These are phyloP conservation scores for Misopates orontium DNA, from an alignment of 257 asterid genomes.

Conservation along the genomic window DNA sequence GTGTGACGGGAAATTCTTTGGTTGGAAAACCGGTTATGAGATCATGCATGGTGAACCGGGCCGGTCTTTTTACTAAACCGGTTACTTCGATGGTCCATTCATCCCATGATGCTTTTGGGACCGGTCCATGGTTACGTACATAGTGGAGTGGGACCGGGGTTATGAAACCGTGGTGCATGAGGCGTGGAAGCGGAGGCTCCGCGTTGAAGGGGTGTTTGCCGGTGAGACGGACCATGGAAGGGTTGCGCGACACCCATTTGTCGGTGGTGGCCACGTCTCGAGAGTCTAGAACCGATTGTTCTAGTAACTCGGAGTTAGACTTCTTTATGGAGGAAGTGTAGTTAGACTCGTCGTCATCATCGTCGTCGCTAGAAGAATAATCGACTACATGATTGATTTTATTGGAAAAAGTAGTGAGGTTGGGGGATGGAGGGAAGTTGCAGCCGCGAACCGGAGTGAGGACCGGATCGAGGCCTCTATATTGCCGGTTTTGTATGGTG, in stretches of 20 bases:
- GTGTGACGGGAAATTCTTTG: constrained; percentile 68
- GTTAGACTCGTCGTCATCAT: constrained; percentile 37
- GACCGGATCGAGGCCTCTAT: constrained; percentile 47
- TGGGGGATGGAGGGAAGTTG: constrained; percentile 41
- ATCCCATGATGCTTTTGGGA: constrained; percentile 60
- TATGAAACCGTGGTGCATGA: constrained; percentile 94
- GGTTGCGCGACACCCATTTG: constrained; percentile 75
- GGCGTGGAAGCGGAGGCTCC: constrained; percentile 73
- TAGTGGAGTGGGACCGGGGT: constrained; percentile 96
- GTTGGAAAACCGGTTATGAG: constrained; percentile 53
- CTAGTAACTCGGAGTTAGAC: constrained; percentile 61
- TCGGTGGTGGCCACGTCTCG: constrained; percentile 77
- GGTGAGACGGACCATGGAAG: constrained; percentile 79
- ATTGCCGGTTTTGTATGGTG: constrained; percentile 68
- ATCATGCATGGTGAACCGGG: constrained; percentile 64
- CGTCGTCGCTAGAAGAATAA: constrained; percentile 51
- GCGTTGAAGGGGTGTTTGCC: constrained; percentile 97
- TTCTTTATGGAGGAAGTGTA: constrained; percentile 40
- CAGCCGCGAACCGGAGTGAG: constrained; percentile 57
- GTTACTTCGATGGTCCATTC: constrained; percentile 81
- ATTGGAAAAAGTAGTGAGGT: constrained; percentile 15
- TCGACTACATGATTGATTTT: constrained; percentile 24
- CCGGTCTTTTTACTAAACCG: constrained; percentile 68
- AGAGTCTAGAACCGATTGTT: constrained; percentile 58
- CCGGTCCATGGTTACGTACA: constrained; percentile 94